Base-by-base conservation (phyloP, 139 green algal genomes). In the Trebouxia sp. region DNA sequence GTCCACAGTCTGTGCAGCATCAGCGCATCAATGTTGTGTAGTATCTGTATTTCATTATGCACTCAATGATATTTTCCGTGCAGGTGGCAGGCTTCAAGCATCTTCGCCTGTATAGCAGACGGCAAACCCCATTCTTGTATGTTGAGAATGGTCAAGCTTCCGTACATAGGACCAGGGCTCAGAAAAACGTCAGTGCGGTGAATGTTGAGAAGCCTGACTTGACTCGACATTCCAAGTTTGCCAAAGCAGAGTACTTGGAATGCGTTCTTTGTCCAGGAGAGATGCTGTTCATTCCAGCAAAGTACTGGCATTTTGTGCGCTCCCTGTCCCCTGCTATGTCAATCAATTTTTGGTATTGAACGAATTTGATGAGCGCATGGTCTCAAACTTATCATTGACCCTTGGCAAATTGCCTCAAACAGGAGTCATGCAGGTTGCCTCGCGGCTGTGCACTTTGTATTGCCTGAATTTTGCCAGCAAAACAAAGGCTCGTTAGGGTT, bases 281-380 rank as follows among this genome's bases (percentile, higher is more conserved):
- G 39, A 93, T 94, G 90, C 84, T 98, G 53, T 98, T 95, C 88
- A 94, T 98, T 53, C 95, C 95, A 1, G 85, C 84, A 0, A 82
- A 88, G 65, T 97, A 89, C 90, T 98, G 95, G 95, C 95, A 98
- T 83, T 98, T 92, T 75, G 94, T 98, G 7, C 82, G 84, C 56
- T 87, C 89, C 12, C 78, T 95, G 6, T 84, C 77, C 5, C 47
- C 83, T 51, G 92, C 84, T 75, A 93, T 96, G 75, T 95, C 89
- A 0, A 91, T 97, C 0, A 94, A 82, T 69, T 97, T 95, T 79
- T 98, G 94, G 94, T 98, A 84, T 14, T 85, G 47, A 65, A 38
- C 8, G 5, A n/a, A n/a, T n/a, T n/a, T n/a, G n/a, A n/a, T n/a
- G n/a, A n/a, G n/a, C n/a, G n/a, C n/a, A n/a, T n/a, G n/a, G n/a